Evolutionary conservation across 208 protist genomes (phyloP).

Genomic region (Wallacemonas sp.): DNA sequence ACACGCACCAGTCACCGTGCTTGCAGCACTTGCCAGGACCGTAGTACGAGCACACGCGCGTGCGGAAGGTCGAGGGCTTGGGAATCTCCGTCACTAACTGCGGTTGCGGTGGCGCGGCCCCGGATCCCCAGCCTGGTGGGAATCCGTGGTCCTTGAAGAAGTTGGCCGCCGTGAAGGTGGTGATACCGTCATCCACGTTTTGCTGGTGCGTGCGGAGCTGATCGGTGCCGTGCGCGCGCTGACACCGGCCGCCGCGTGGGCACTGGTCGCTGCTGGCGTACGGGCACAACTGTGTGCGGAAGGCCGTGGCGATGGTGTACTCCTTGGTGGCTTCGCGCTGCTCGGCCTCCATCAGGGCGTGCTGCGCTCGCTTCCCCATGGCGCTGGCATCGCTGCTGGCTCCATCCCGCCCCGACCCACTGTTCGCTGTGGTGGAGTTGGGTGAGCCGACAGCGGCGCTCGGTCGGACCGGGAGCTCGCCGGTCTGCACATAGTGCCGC

Average conservation of each 20-base stretch:
- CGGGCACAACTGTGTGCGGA: constrained; percentile 15
- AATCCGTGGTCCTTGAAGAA: constrained; percentile 12
- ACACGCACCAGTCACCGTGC: constrained; percentile 17
- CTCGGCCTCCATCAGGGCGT: constrained; percentile 12
- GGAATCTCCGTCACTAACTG: constrained; percentile 12
- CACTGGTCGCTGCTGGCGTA: constrained; percentile 1
- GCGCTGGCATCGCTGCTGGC: no score
- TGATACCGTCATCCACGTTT: constrained; percentile 15
- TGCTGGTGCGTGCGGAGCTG: constrained; percentile 18
- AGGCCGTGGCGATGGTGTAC: constrained; percentile 17
- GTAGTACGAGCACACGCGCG: constrained; percentile 18
- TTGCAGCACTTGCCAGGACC: constrained; percentile 15
- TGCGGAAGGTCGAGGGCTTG: constrained; percentile 13
- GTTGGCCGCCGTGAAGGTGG: constrained; percentile 5
- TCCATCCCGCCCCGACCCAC: no score
- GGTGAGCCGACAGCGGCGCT: not conserved
- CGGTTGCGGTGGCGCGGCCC: not conserved
- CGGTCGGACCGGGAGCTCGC: not conserved
- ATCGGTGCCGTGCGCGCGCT: constrained; percentile 3
- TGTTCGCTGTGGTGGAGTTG: not conserved
- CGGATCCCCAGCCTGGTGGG: not conserved
- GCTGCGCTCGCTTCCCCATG: not conserved
- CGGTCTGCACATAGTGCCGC: constrained; percentile 14
- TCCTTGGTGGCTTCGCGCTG: constrained; percentile 14
- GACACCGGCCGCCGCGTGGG: constrained; percentile 2